A percentile compares a stretch with the other conserved stretches of the same genome.
phyloP scores from a whole-genome alignment of 2,329 filamentous ascomycete species.

The Niveomyces coronatus region DNA sequence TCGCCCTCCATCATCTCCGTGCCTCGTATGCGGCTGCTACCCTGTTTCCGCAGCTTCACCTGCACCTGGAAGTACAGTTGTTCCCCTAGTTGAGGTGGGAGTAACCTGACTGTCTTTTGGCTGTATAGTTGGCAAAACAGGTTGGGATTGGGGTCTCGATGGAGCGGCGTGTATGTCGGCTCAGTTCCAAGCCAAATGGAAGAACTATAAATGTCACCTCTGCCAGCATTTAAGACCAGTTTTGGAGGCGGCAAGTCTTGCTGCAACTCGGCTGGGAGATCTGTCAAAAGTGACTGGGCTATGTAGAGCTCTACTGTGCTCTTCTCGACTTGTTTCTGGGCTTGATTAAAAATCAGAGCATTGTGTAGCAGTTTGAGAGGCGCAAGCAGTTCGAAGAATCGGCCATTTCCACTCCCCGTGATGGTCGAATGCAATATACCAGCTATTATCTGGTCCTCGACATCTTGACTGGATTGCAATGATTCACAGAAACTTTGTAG shows the following conservation, averaged over 20 bases:
- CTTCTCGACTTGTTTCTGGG: conserved; percentile 12
- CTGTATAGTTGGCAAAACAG: conserved; percentile 76
- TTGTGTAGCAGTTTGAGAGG: conserved; percentile 56
- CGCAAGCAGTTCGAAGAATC: conserved; percentile 48
- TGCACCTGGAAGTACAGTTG: conserved; percentile 49
- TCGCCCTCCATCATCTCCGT: conserved; percentile 85
- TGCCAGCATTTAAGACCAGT: conserved; percentile 52
- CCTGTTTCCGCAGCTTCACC: conserved; percentile 24
- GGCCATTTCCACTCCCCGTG: conserved; percentile 14
- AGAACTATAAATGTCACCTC: conserved; percentile 75
- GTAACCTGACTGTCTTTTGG: conserved; percentile 61
- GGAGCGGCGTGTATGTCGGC: conserved; percentile 81
- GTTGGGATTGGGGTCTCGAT: conserved; percentile 91
- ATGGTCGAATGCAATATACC: conserved; percentile 21
- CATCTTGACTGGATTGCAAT: conserved; percentile 17
- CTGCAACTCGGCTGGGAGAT: conserved; percentile 53
- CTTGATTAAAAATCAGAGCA: conserved; percentile 38
- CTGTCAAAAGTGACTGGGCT: conserved; percentile 64
- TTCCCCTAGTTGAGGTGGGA: conserved; percentile 53
- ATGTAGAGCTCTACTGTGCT: conserved; percentile 57
- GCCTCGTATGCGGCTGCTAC: conserved; percentile 50
- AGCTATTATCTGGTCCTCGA: conserved; percentile 21
- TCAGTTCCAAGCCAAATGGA: conserved; percentile 83
- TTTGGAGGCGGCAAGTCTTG: conserved; percentile 58
- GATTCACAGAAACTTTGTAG: conserved; percentile 19